phyloP scores from a whole-genome alignment of 1,284 basidiomycete species.

The Rhodotorula sp. region DNA sequence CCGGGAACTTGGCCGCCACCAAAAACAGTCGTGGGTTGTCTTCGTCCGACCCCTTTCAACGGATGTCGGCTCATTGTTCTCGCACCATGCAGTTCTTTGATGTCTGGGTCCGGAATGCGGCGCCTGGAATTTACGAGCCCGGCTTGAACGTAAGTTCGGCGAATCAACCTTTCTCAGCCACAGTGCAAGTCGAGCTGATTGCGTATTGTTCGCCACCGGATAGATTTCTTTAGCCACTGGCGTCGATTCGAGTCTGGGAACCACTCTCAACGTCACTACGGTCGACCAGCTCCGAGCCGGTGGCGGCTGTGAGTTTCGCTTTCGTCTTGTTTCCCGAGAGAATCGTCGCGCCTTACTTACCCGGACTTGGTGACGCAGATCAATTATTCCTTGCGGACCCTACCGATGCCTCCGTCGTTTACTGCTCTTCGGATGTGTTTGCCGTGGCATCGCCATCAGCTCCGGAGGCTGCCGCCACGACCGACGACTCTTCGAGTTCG shows the following conservation, averaged over 20 bases:
- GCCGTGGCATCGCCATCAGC: conserved; percentile 6
- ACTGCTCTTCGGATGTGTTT: conserved; percentile 30
- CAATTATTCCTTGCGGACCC: conserved; percentile 36
- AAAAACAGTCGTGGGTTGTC: neutral
- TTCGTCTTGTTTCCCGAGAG: neutral
- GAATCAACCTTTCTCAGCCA: neutral
- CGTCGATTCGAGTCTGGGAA: conserved; percentile 6
- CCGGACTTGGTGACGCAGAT: neutral
- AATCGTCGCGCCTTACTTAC: neutral
- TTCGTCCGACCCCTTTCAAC: neutral
- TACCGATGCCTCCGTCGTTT: conserved; percentile 15
- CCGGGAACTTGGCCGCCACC: conserved; percentile 27
- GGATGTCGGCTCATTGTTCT: neutral
- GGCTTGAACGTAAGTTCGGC: conserved; percentile 13
- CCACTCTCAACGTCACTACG: conserved; percentile 1
- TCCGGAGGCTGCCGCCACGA: neutral
- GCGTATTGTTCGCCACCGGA: too few species aligned
- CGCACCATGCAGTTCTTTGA: conserved; percentile 11
- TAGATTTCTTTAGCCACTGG: conserved; percentile 7
- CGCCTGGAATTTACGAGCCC: conserved; percentile 54
- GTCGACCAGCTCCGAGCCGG: conserved; percentile 10
- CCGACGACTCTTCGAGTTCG: neutral
- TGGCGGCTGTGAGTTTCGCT: conserved; percentile 12
- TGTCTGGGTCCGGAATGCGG: conserved; percentile 33
- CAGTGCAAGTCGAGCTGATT: too few species aligned